phyloP scores from a whole-genome alignment of 495 filamentous ascomycete species.

The Daldinia grandis region DNA sequence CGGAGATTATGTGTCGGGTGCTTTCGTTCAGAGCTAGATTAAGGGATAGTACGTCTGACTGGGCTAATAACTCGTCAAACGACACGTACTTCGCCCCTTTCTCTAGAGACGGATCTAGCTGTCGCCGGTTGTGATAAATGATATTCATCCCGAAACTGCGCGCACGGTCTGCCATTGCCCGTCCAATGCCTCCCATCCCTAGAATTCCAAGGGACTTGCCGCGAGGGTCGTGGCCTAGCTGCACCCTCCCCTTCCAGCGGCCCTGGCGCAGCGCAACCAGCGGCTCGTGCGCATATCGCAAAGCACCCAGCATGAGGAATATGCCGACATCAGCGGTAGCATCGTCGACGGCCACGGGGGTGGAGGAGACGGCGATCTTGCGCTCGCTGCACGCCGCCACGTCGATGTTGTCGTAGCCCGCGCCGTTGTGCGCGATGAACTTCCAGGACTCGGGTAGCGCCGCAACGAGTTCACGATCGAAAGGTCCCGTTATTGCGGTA shows the following conservation, averaged over 20 bases:
- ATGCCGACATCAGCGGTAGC: constrained; percentile 77
- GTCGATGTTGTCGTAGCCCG: constrained; percentile 86
- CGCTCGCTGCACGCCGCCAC: constrained; percentile 70
- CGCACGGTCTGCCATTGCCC: constrained; percentile 59
- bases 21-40: constrained; percentile 72
- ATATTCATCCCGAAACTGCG: constrained; percentile 74
- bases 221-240: constrained; percentile 72
- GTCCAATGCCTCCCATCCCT: constrained; percentile 89
- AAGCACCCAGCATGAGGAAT: constrained; percentile 74
- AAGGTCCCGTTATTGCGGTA: constrained; percentile 68
- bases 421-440: constrained; percentile 87
- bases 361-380: constrained; percentile 71
- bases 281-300: constrained; percentile 72
- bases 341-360: constrained; percentile 72
- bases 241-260: constrained; percentile 57
- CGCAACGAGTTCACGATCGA: constrained; percentile 72
- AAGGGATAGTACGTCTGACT: constrained; percentile 71
- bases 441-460: constrained; percentile 71
- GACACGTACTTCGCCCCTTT: constrained; percentile 63
- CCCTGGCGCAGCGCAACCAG: constrained; percentile 68
- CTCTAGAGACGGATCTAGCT: constrained; percentile 57
- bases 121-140: constrained; percentile 74
- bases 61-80: constrained; percentile 71
- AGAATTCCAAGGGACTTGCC: constrained; percentile 80
- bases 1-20: constrained; percentile 73